Evolutionary conservation across 2,329 filamentous ascomycete genomes (phyloP), one percentile per base, ranked within the genome.

Genomic region (Colletotrichum scovillei): DNA sequence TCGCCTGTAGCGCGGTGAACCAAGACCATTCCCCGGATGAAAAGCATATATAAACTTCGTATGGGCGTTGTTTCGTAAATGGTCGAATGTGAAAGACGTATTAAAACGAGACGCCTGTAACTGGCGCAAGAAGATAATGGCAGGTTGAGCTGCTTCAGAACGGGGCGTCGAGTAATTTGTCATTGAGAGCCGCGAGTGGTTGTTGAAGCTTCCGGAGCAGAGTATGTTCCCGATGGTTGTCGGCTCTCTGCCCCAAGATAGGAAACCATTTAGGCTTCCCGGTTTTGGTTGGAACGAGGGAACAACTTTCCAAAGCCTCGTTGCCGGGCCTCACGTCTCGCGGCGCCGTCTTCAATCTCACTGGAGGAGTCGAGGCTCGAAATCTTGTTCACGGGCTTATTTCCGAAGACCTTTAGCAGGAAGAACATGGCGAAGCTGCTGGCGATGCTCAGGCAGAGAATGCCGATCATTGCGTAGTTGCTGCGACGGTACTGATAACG

Each of bases 391-490:
- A 84, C 88, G 1, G 86, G 86, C 52, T 85, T 79, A 76, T 90
- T 90, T 24, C 89, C 90, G 71, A 91, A 84, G 35, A 88, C 81
- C 79, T 79, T 92, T 53, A 97, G 83, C 70, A 94, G 82, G 22
- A 91, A 78, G 63, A 91, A 90, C 92, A 97, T 95, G 69, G 87
- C 79, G 26, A 92, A 84, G 56, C 92, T 92, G 77, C 92, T 93
- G 4, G 92, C 76, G 63, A 97, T 95, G 83, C 95, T 97, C 63
- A 92, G 84, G 75, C 90, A 91, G 24, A 98, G 84, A 69, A 98
- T 98, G 3, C 92, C 95, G 72, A 97, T 91, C 95, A 98, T 97
- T 77, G 92, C 91, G 76, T 95, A 85, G 82, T 97, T 98, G 84
- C 94, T 97, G 81, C 92, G 92, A 75, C 93, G 92, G 83, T 93